phyloP scores from a whole-genome alignment of 371 early-diverging fungal genomes.

The Dentiscutata heterogama region DNA sequence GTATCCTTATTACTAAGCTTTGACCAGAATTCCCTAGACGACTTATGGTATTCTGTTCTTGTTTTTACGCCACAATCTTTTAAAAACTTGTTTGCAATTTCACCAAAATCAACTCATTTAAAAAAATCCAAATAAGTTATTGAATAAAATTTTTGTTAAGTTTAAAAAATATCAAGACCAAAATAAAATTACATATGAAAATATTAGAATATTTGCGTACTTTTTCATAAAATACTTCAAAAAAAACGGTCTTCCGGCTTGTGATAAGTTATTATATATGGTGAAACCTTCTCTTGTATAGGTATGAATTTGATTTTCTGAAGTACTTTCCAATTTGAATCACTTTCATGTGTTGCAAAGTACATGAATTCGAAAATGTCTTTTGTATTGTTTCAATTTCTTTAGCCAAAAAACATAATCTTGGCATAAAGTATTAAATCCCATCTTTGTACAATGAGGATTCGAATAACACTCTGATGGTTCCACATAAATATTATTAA shows the following conservation, averaged over 20 bases:
- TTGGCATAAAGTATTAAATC: slow-evolving; percentile 71
- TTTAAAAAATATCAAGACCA: no score
- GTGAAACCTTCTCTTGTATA: background rate
- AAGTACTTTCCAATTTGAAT: slow-evolving; percentile 69
- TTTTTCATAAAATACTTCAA: slow-evolving; percentile 58
- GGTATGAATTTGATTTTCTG: slow-evolving; percentile 35
- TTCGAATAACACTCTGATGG: slow-evolving; percentile 76
- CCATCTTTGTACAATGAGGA: slow-evolving; percentile 69
- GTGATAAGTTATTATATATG: slow-evolving; percentile 48
- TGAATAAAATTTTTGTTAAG: no score
- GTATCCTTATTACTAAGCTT: slow-evolving; percentile 57
- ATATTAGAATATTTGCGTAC: background rate
- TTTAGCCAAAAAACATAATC: slow-evolving; percentile 62
- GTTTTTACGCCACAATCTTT: slow-evolving; percentile 88
- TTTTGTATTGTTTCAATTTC: slow-evolving; percentile 72
- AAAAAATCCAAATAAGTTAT: background rate
- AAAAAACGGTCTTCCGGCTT: slow-evolving; percentile 69
- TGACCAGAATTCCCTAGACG: slow-evolving; percentile 73
- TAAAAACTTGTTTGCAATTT: slow-evolving; percentile 77
- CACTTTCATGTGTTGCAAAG: slow-evolving; percentile 71
- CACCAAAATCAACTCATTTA: slow-evolving; percentile 72
- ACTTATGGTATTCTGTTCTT: slow-evolving; percentile 77
- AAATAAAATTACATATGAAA: background rate
- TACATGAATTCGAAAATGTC: slow-evolving; percentile 68
- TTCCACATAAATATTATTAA: slow-evolving; percentile 54